Conservation (phyloP, 2,329 filamentous ascomycete genomes). For the Hypoxylon sp. region DNA sequence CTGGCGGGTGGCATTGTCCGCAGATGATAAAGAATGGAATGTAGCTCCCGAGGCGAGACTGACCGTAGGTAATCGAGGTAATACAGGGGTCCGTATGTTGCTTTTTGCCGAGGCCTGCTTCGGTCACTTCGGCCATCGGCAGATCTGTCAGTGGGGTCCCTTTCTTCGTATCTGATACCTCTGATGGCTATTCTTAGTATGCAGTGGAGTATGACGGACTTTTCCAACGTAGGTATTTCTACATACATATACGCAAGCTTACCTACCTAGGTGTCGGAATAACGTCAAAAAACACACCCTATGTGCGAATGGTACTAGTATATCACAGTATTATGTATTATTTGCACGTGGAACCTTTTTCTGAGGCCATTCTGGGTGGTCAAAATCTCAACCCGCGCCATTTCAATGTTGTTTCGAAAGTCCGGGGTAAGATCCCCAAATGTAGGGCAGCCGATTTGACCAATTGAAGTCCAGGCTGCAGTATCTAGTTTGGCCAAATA, state of each 20-base stretch:
- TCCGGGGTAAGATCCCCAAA: slow-evolving; percentile 26
- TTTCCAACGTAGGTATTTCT: slow-evolving; percentile 1
- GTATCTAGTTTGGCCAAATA: neutral
- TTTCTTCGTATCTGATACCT: slow-evolving; percentile 19
- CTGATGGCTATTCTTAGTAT: neutral
- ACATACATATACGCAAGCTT: slow-evolving; percentile 7
- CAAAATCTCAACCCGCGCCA: neutral
- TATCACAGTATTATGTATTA: too few relatives aligned
- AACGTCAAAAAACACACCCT: too few relatives aligned
- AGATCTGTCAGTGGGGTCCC: slow-evolving; percentile 40
- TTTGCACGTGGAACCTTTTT: too few relatives aligned
- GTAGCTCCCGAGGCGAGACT: slow-evolving; percentile 8
- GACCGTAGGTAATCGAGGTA: slow-evolving; percentile 17
- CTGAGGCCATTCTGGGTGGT: neutral
- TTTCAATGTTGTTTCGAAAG: slow-evolving; percentile 3
- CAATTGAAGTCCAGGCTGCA: neutral
- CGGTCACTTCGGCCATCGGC: slow-evolving; percentile 46
- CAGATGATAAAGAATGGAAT: slow-evolving; percentile 40
- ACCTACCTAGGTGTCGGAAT: neutral
- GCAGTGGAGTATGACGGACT: neutral
- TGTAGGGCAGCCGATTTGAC: neutral
- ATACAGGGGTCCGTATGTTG: slow-evolving; percentile 21
- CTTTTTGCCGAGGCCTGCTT: slow-evolving; percentile 47
- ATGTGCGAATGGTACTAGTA: too few relatives aligned
- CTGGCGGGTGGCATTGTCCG: slow-evolving; percentile 34